Evolutionary conservation across 176 grass and related monocot genomes (phyloP), one percentile per base, ranked within the genome.

Genomic region (Zoysia japonica): DNA sequence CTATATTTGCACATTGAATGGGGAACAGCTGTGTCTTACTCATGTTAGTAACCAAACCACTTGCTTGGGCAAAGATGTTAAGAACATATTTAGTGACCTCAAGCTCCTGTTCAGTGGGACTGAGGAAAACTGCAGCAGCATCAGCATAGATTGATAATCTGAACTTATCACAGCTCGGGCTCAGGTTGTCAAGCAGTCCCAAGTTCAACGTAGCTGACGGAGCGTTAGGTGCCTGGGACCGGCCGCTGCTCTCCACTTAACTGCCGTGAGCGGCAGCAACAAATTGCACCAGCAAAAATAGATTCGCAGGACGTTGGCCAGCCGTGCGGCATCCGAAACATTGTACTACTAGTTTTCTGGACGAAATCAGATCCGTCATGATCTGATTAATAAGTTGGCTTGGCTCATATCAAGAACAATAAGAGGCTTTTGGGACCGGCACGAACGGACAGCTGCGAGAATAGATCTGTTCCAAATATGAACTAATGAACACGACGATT

Each of bases 311-410:
- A 44, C 13, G 64, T 16, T 77, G 45, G 36, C 3, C 16, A 17
- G 36, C 72, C 53, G 44, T 16, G 35, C 45, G 17, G 35, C 12
- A 62, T 39, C 56, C 46, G 6, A 53, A 70, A 77, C 48, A 39
- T 12, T 48, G 40, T 48, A 28, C 28, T 28, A 28, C 28, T 28
- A 15, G 38, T 41, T 41, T 11, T 6, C 40, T 3, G 5, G 13
- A 13, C 53, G 8, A 74, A 15, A 67, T 68, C 84, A 35, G 69
- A 68, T 74, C 61, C 2, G 70, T 82, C 20, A 12, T 65, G 57
- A 8, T 48, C 46, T 53, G 12, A 54, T 76, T 3, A 54, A 76
- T 86, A 76, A 81, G 53, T 76, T 50, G 80, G 36, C 53, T 9
- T 44, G 11, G 6, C 28, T 28, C 28, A 28, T 28, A 28, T 28